Percentiles rank a stretch among this genome's conserved stretches.
Evolutionary conservation across 164 flowering plant species (phyloP).

Genomic region (Magnolia officinalis): DNA sequence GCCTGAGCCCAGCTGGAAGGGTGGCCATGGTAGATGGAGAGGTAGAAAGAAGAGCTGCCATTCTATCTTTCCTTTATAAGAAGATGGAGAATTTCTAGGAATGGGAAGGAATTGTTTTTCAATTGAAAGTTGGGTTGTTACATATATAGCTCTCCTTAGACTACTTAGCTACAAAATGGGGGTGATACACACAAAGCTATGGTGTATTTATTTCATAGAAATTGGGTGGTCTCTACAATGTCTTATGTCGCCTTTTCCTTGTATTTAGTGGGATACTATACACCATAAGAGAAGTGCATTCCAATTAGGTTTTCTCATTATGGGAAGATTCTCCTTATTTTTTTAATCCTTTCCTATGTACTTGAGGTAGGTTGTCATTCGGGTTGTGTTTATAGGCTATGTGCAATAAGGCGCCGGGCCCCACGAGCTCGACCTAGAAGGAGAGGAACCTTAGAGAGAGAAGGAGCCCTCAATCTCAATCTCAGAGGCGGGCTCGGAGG

Average conservation of each 20-base stretch:
- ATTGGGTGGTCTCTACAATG: conserved; percentile 16
- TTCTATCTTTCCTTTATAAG: neutral
- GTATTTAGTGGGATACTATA: neutral
- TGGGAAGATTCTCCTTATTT: no score
- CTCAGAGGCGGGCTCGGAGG: no score
- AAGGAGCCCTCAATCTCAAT: no score
- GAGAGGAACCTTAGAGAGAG: no score
- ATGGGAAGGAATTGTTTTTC: neutral
- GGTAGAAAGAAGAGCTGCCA: conserved; percentile 27
- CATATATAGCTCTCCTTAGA: conserved; percentile 1
- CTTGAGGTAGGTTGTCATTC: no score
- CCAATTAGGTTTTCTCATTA: neutral
- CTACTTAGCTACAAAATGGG: neutral
- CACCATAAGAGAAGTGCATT: neutral
- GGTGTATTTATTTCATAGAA: neutral
- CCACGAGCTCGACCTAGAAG: no score
- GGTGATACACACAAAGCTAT: conserved; percentile 17
- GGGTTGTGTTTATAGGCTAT: no score
- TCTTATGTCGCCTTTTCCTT: conserved; percentile 14
- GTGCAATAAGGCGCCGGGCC: no score
- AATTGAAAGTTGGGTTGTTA: neutral
- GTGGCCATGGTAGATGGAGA: conserved; percentile 27
- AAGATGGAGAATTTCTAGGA: neutral
- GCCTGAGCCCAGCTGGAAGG: conserved; percentile 5
- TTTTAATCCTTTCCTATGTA: no score